Conservation (phyloP, 345 rosid species). For the Ceriops tagal region DNA sequence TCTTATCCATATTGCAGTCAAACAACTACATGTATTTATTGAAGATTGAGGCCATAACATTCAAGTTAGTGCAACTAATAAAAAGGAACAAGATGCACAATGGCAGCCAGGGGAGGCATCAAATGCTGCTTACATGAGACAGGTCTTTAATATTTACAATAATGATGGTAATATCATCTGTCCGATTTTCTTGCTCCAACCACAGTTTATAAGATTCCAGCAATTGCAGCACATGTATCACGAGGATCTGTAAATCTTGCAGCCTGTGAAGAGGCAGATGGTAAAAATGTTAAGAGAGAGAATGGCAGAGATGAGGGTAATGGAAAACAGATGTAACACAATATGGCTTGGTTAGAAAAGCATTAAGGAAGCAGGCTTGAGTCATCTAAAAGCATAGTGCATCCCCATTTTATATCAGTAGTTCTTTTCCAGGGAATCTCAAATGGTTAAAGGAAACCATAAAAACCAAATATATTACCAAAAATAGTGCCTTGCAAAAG, state of each 20-base stretch:
- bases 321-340: not conserved
- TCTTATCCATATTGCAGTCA: no score
- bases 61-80: no score
- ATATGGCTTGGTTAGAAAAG: not conserved
- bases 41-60: no score
- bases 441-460: no score
- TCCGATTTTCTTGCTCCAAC: constrained; percentile 78
- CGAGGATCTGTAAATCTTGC: constrained; percentile 66
- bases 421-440: no score
- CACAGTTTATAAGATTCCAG: constrained; percentile 89
- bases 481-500: no score
- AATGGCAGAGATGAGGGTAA: not conserved
- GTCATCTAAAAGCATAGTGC: no score
- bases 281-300: not conserved
- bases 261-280: constrained; percentile 42
- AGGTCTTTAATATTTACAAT: constrained; percentile 75
- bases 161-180: constrained; percentile 94
- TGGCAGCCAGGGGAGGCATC: constrained; percentile 7
- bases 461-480: no score
- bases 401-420: no score
- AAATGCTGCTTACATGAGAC: constrained; percentile 40
- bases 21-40: no score
- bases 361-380: not conserved
- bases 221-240: constrained; percentile 87
- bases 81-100: not conserved